Evolutionary conservation across 1,139 yeast genomes (phyloP).

Genomic region (Debaryomycetaceae sp.): DNA sequence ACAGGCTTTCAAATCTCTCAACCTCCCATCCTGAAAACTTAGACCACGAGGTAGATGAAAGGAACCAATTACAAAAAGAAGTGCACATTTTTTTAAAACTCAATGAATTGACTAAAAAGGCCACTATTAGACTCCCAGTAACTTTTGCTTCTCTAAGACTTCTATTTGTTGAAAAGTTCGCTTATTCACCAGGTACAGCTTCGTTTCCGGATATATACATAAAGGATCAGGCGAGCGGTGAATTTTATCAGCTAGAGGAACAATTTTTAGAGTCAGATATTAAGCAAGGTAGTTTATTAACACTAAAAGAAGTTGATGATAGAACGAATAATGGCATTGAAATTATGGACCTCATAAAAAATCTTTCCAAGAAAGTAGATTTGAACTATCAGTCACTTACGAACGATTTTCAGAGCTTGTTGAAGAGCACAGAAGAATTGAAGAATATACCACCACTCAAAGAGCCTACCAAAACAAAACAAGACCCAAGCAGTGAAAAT

Average conservation of each 20-base stretch:
- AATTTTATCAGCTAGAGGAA: slow-evolving; percentile 82
- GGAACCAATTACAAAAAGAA: slow-evolving; percentile 2
- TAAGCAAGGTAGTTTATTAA: slow-evolving; percentile 55
- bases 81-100: slow-evolving; percentile 51
- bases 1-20: background rate
- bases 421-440: slow-evolving; percentile 18
- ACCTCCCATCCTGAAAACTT: background rate
- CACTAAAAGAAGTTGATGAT: slow-evolving; percentile 43
- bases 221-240: slow-evolving; percentile 55
- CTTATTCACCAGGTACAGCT: slow-evolving; percentile 71
- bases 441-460: background rate
- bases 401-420: slow-evolving; percentile 20
- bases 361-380: slow-evolving; percentile 29
- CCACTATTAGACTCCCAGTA: slow-evolving; percentile 46
- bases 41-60: too few relatives aligned
- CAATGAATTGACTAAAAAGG: slow-evolving; percentile 62
- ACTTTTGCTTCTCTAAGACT: slow-evolving; percentile 65
- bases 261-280: slow-evolving; percentile 52
- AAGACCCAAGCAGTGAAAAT: background rate
- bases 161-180: slow-evolving; percentile 81
- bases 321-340: slow-evolving; percentile 18
- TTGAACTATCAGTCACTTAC: slow-evolving; percentile 21
- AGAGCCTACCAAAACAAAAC: background rate
- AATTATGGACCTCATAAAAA: slow-evolving; percentile 27
- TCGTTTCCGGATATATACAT: slow-evolving; percentile 81